Evolutionary conservation across 768 basidiomycete genomes (phyloP).

Genomic region (Trichaptum fuscoviolaceum): DNA sequence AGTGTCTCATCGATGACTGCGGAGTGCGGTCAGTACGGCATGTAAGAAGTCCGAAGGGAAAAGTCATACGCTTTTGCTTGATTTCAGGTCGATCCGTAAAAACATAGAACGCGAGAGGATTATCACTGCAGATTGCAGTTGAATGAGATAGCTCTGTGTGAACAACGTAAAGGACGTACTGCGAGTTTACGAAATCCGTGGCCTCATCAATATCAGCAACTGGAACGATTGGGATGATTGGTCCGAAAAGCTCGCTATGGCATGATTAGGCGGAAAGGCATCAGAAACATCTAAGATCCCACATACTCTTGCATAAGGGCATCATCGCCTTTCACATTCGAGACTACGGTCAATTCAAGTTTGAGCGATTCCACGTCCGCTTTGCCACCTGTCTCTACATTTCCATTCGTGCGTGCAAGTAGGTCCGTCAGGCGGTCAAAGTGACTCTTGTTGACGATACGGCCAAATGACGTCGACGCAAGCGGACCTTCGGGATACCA

Average conservation of each 20-base stretch:
- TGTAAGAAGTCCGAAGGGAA: conserved; percentile 4
- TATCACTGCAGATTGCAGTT: conserved; percentile 32
- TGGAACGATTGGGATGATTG: conserved; percentile 57
- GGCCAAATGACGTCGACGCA: background rate
- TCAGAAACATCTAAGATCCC: background rate
- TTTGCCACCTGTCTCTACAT: conserved; percentile 23
- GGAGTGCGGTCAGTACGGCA: background rate
- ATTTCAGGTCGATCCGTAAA: conserved; percentile 47
- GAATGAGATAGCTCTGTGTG: background rate
- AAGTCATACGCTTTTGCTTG: conserved; percentile 21
- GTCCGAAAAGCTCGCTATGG: conserved; percentile 67
- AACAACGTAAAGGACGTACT: conserved; percentile 29
- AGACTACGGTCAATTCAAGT: conserved; percentile 14
- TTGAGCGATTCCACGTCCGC: conserved; percentile 12
- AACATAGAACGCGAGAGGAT: conserved; percentile 58
- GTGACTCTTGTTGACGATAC: conserved; percentile 1
- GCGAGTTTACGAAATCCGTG: conserved; percentile 45
- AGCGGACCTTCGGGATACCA: conserved; percentile 3
- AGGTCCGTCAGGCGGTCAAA: background rate
- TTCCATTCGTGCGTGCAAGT: conserved; percentile 15
- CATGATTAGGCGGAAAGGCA: background rate
- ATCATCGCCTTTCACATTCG: conserved; percentile 4
- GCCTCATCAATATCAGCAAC: conserved; percentile 53
- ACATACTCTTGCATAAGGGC: conserved; percentile 18
- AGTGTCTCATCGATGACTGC: conserved; percentile 25